Evolutionary conservation across 495 filamentous ascomycete species (phyloP).

Genomic region (Annulohypoxylon stygium): DNA sequence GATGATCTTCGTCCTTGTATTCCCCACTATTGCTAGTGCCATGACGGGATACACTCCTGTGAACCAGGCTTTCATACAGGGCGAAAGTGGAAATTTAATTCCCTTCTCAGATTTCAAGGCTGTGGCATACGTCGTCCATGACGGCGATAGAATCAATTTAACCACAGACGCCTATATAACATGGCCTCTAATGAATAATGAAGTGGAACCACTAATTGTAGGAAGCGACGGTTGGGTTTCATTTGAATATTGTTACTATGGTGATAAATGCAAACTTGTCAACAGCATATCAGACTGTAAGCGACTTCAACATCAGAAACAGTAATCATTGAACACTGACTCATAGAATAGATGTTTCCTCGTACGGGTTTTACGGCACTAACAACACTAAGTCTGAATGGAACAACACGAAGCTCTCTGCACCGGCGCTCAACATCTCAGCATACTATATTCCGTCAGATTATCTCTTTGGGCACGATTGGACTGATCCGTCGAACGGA

Average conservation of each 20-base stretch:
- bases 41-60: conserved; percentile 49
- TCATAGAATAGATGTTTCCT: neutral
- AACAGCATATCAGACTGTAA: conserved; percentile 23
- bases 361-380: conserved; percentile 16
- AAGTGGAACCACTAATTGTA: conserved; percentile 8
- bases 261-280: conserved; percentile 2
- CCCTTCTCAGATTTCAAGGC: conserved; percentile 25
- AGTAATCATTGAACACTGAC: neutral
- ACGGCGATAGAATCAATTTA: conserved; percentile 33
- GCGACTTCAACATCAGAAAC: neutral
- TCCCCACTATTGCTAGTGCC: conserved; percentile 46
- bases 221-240: neutral
- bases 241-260: conserved; percentile 1
- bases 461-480: conserved; percentile 20
- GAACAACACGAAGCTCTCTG: conserved; percentile 8
- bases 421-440: conserved; percentile 31
- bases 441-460: conserved; percentile 22
- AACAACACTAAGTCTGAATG: conserved; percentile 21
- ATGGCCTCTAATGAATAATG: neutral
- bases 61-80: conserved; percentile 28
- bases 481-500: conserved; percentile 5
- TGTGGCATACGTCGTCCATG: conserved; percentile 26
- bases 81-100: conserved; percentile 21
- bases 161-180: conserved; percentile 22
- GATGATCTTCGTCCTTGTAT: conserved; percentile 39